Evolutionary conservation across 2,329 filamentous ascomycete genomes (phyloP).

Genomic region (Trichophyton rubrum): DNA sequence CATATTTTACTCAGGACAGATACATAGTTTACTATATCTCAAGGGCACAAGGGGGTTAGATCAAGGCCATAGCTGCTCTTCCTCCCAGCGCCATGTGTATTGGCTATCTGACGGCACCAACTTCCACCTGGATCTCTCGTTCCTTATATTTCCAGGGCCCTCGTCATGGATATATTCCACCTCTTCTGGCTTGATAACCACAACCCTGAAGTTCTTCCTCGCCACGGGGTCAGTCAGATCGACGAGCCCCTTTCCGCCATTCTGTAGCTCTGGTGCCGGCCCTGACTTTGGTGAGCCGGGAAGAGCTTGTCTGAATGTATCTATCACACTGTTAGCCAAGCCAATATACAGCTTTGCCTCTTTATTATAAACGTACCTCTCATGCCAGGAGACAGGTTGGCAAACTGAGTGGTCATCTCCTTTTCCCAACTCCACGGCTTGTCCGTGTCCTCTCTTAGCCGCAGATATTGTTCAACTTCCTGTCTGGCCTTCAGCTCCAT

Average conservation of each 20-base stretch:
- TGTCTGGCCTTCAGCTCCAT: constrained; percentile 32
- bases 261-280: constrained; percentile 29
- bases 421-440: constrained; percentile 60
- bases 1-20: neutral
- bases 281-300: constrained; percentile 49
- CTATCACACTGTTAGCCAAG: constrained; percentile 20
- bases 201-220: constrained; percentile 67
- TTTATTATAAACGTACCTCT: constrained; percentile 38
- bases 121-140: constrained; percentile 55
- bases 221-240: constrained; percentile 58
- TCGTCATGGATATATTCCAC: constrained; percentile 64
- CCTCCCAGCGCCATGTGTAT: constrained; percentile 46
- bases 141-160: constrained; percentile 44
- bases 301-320: constrained; percentile 59
- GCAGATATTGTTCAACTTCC: constrained; percentile 50
- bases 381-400: constrained; percentile 71
- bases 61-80: constrained; percentile 55
- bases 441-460: constrained; percentile 22
- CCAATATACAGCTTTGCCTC: neutral
- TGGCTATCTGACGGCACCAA: constrained; percentile 36
- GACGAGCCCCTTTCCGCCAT: constrained; percentile 51
- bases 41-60: neutral
- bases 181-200: constrained; percentile 70
- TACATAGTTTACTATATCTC: too few species aligned
- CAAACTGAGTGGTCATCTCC: constrained; percentile 79